Evolutionary conservation across 352 stramenopile genomes (phyloP).

Genomic region (Halophytophthora polymorphica): DNA sequence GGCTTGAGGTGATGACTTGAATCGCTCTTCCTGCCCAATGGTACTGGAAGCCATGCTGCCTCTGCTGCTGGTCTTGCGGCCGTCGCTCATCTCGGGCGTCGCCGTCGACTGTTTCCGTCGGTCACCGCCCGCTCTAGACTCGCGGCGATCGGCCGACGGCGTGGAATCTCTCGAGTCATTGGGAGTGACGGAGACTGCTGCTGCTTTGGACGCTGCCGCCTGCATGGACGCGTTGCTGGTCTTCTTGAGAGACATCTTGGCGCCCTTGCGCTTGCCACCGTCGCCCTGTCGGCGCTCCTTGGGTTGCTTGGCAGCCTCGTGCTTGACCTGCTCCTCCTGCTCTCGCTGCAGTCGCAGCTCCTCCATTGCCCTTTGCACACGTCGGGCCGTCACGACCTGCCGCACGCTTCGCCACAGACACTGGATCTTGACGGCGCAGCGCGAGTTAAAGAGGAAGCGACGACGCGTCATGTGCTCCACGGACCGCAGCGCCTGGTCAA

Average conservation of each 20-base stretch:
- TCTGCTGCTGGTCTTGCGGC: constrained; percentile 10
- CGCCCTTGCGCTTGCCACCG: constrained; percentile 10
- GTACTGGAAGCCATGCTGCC: constrained; percentile 1
- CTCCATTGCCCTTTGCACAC: constrained; percentile 42
- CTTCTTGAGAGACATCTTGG: constrained; percentile 16
- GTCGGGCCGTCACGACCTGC: constrained; percentile 35
- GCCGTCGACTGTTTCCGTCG: constrained; percentile 7
- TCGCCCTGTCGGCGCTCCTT: constrained; percentile 27
- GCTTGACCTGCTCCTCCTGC: constrained; percentile 32
- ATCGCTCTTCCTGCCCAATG: constrained; percentile 2
- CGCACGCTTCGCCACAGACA: constrained; percentile 49
- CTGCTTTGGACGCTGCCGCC: neutral
- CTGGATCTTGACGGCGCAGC: constrained; percentile 63
- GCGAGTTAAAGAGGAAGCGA: constrained; percentile 39
- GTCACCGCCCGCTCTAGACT: neutral
- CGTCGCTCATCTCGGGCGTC: constrained; percentile 9
- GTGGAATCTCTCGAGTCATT: neutral
- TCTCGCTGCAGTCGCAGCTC: constrained; percentile 42
- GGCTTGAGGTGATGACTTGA: constrained; percentile 2
- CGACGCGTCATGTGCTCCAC: constrained; percentile 58
- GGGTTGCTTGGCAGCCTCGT: constrained; percentile 18
- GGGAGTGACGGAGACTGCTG: neutral
- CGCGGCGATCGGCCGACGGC: neutral
- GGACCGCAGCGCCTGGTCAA: constrained; percentile 58
- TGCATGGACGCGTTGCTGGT: constrained; percentile 3